Evolutionary conservation across 2,329 filamentous ascomycete genomes (phyloP).

Genomic region (Ilyonectria mors-panacis): DNA sequence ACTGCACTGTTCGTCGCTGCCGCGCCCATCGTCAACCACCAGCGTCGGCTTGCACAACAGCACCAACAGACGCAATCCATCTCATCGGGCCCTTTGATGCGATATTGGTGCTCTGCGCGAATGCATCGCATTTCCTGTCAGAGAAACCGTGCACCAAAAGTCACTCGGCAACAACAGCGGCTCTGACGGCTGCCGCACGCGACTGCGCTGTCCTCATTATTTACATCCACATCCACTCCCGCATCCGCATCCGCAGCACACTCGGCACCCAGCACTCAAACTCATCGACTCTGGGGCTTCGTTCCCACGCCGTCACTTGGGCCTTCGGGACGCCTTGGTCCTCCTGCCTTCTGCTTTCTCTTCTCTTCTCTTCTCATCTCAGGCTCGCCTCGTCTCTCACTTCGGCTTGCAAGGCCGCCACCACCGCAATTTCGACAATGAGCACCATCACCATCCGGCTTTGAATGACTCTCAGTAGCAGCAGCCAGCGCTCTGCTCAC

Average conservation of each 20-base stretch:
- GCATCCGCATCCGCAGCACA: constrained; percentile 9
- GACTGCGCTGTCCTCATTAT: constrained; percentile 30
- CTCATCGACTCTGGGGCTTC: not conserved
- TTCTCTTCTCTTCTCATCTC: constrained; percentile 3
- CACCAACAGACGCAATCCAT: constrained; percentile 14
- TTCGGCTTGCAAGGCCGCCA: constrained; percentile 37
- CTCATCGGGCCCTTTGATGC: not conserved
- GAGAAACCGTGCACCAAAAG: constrained; percentile 14
- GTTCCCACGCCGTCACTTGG: not conserved
- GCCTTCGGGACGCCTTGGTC: not conserved
- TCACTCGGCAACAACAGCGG: constrained; percentile 13
- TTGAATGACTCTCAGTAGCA: constrained; percentile 37
- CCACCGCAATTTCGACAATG: constrained; percentile 39
- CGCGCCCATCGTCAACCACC: constrained; percentile 39
- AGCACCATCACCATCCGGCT: constrained; percentile 39
- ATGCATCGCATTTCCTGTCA: constrained; percentile 8
- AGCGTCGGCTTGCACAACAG: constrained; percentile 39
- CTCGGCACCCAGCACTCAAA: constrained; percentile 8
- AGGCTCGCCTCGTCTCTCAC: constrained; percentile 10
- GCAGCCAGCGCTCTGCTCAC: constrained; percentile 30
- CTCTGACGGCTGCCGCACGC: constrained; percentile 24
- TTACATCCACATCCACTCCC: constrained; percentile 30
- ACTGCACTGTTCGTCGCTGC: constrained; percentile 36
- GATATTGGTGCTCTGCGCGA: constrained; percentile 4
- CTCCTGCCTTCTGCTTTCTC: not conserved